Evolutionary conservation across 495 filamentous ascomycete species (phyloP).

Genomic region (Xylaria sp.): DNA sequence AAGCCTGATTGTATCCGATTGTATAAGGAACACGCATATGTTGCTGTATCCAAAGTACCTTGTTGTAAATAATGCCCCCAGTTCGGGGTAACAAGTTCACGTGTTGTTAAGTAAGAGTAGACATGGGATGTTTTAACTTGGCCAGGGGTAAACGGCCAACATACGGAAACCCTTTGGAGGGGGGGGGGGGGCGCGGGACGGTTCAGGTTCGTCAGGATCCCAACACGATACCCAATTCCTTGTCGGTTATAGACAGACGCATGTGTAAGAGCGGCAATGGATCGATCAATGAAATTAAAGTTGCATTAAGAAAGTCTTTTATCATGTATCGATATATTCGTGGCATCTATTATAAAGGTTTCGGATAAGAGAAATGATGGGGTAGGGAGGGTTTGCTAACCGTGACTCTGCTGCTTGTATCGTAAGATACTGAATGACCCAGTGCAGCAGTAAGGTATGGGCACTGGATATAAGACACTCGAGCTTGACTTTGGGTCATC

Average conservation of each 20-base stretch:
- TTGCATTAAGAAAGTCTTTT: neutral
- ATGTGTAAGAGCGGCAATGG: conserved; percentile 5
- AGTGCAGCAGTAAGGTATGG: neutral
- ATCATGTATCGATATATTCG: neutral
- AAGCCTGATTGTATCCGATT: conserved; percentile 12
- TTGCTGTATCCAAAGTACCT: conserved; percentile 18
- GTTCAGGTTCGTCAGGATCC: conserved; percentile 11
- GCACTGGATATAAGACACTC: neutral
- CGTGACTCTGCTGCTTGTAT: neutral
- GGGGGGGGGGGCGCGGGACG: neutral
- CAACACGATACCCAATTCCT: conserved; percentile 27
- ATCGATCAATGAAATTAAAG: conserved; percentile 12
- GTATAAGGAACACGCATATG: conserved; percentile 5
- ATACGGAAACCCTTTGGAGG: conserved; percentile 1
- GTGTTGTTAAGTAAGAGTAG: conserved; percentile 14
- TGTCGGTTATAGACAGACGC: conserved; percentile 25
- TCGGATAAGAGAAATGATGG: neutral
- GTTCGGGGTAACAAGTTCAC: conserved; percentile 1
- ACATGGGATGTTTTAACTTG: conserved; percentile 4
- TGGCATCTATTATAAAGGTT: neutral
- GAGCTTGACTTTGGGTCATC: neutral
- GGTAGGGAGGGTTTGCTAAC: neutral
- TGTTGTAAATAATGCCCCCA: conserved; percentile 22
- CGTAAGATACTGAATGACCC: neutral
- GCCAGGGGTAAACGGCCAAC: conserved; percentile 3